These are phyloP conservation scores for Dimocarpus longan DNA, from an alignment of 345 rosid species.

Conservation along the genomic window DNA sequence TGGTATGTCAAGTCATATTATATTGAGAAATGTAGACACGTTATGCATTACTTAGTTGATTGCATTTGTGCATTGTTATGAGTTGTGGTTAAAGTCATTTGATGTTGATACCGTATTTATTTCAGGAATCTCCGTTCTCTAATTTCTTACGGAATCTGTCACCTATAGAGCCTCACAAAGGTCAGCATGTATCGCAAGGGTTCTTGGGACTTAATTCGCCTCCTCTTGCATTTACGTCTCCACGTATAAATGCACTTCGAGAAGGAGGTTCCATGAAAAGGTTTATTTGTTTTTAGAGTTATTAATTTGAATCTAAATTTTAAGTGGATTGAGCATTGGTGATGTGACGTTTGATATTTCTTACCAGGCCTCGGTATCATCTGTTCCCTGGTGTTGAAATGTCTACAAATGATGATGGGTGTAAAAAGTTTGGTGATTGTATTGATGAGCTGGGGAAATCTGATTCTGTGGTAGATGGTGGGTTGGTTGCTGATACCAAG, in stretches of 20 bases:
- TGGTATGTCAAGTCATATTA: not conserved
- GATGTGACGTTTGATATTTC: constrained; percentile 5
- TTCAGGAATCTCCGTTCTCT: constrained; percentile 53
- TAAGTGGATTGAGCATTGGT: constrained; percentile 10
- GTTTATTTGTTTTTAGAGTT: constrained; percentile 27
- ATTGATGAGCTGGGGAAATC: constrained; percentile 25
- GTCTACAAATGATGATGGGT: constrained; percentile 17
- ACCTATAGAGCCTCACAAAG: constrained; percentile 39
- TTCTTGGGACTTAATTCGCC: constrained; percentile 46
- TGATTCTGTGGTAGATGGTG: not conserved
- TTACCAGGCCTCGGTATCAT: constrained; percentile 35
- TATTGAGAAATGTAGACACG: not conserved
- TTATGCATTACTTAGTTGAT: not conserved
- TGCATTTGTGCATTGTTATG: not conserved
- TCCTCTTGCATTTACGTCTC: constrained; percentile 53
- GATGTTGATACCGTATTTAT: not conserved
- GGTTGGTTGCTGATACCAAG: constrained; percentile 17
- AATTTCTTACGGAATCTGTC: constrained; percentile 41
- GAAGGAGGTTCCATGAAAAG: constrained; percentile 37
- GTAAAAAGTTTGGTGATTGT: constrained; percentile 11
- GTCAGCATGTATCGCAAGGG: constrained; percentile 31
- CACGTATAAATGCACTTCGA: constrained; percentile 28
- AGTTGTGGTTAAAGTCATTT: not conserved
- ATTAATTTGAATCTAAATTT: not conserved
- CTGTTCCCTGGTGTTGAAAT: constrained; percentile 26